A percentile compares a stretch with the other conserved stretches of the same genome.
These are phyloP conservation scores for Paratinospora sagittata DNA, from an alignment of 164 flowering plant species.

Conservation along the genomic window DNA sequence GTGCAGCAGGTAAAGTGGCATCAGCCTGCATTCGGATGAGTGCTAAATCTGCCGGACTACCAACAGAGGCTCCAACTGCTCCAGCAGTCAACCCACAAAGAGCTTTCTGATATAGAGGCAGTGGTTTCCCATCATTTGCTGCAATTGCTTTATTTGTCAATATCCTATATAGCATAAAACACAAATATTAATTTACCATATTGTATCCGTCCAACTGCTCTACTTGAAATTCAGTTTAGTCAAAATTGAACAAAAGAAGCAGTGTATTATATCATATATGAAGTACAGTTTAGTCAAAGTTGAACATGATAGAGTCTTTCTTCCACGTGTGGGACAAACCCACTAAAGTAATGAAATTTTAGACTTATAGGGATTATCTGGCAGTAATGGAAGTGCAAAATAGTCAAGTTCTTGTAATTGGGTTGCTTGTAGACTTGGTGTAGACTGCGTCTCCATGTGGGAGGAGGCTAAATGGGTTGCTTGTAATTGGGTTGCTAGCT, in stretches of 20 bases:
- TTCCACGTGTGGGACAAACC: not conserved
- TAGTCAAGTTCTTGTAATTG: not conserved
- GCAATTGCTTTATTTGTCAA: slow-evolving; percentile 85
- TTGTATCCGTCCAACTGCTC: not conserved
- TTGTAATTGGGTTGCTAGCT: too few species aligned
- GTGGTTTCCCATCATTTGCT: slow-evolving; percentile 94
- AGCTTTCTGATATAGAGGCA: slow-evolving; percentile 92
- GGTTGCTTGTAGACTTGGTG: too few species aligned
- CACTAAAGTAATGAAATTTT: not conserved
- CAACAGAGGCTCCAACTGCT: slow-evolving; percentile 86
- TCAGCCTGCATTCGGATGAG: slow-evolving; percentile 99
- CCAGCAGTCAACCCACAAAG: slow-evolving; percentile 95
- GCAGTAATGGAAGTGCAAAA: too few species aligned
- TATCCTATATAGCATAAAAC: slow-evolving; percentile 36
- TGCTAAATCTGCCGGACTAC: slow-evolving; percentile 95
- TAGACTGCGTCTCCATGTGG: too few species aligned
- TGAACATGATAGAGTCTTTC: not conserved
- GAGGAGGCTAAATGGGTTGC: too few species aligned
- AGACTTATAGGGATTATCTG: too few species aligned
- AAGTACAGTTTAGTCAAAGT: not conserved
- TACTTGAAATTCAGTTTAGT: too few species aligned
- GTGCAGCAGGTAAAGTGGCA: slow-evolving; percentile 79
- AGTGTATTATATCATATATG: not conserved
- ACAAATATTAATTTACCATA: not conserved
- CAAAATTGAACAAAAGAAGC: not conserved